Evolutionary conservation across 352 stramenopile species (phyloP).

Genomic region (Phytopythium kandeliae): DNA sequence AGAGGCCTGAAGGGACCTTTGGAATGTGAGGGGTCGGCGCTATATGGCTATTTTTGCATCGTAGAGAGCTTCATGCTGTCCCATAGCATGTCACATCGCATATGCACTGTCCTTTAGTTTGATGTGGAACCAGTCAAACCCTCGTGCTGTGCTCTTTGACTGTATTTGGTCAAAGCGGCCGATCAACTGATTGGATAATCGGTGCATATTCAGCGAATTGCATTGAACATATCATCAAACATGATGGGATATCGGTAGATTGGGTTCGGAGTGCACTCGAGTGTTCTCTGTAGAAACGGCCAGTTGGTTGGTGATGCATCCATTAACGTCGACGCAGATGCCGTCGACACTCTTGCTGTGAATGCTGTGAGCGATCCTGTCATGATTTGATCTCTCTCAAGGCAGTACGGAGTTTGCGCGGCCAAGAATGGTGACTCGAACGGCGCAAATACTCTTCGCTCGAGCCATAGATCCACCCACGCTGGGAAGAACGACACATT

Average conservation of each 20-base stretch:
- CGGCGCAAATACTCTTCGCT: not conserved
- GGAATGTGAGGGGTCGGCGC: too few relatives aligned
- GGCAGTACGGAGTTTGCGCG: not conserved
- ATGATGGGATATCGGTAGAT: slow-evolving; percentile 1
- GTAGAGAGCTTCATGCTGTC: too few relatives aligned
- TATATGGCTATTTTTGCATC: too few relatives aligned
- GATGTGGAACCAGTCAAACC: too few relatives aligned
- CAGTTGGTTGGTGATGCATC: not conserved
- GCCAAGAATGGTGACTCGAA: not conserved
- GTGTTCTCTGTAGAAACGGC: not conserved
- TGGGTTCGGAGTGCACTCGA: not conserved
- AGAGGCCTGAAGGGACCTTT: too few relatives aligned
- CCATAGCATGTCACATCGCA: too few relatives aligned
- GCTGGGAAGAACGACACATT: not conserved
- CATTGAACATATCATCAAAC: slow-evolving; percentile 1
- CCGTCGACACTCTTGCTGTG: not conserved
- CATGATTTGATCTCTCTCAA: not conserved
- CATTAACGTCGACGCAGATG: not conserved
- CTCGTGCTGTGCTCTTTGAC: too few relatives aligned
- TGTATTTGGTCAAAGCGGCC: too few relatives aligned
- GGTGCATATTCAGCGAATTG: slow-evolving; percentile 1
- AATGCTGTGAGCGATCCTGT: not conserved
- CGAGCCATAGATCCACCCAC: slow-evolving; percentile 1
- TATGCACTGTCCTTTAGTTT: too few relatives aligned
- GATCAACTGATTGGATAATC: too few relatives aligned